phyloP scores from a whole-genome alignment of 768 basidiomycete genomes.

The Calvatia gigantea region DNA sequence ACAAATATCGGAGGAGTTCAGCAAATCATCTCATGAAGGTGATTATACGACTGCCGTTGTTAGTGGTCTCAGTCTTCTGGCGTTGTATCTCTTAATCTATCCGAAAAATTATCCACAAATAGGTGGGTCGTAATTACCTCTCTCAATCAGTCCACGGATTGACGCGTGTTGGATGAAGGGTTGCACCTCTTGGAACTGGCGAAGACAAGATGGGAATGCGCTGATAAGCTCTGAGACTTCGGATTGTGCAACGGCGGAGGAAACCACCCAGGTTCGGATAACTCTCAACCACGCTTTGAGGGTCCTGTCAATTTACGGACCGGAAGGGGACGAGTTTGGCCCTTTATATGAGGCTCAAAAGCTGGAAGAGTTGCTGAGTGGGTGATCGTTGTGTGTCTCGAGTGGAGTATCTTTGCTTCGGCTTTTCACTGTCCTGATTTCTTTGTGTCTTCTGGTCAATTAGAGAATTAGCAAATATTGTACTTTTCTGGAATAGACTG shows the following conservation, averaged over 20 bases:
- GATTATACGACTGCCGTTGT: constrained; percentile 47
- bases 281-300: constrained; percentile 39
- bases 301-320: constrained; percentile 47
- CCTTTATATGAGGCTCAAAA: constrained; percentile 51
- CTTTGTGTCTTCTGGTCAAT: no score
- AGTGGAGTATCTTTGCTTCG: no score
- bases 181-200: constrained; percentile 74
- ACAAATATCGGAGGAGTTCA: constrained; percentile 58
- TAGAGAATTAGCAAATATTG: no score
- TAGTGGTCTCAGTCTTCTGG: constrained; percentile 55
- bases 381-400: neutral
- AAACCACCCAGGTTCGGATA: constrained; percentile 24
- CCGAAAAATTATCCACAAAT: constrained; percentile 80
- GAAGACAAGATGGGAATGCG: constrained; percentile 76
- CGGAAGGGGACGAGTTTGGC: constrained; percentile 62
- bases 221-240: constrained; percentile 29
- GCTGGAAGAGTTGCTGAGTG: constrained; percentile 38
- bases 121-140: constrained; percentile 39
- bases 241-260: constrained; percentile 17
- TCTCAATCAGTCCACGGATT: neutral
- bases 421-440: no score
- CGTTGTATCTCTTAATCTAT: constrained; percentile 67
- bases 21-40: constrained; percentile 67
- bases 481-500: neutral
- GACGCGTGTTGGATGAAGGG: constrained; percentile 37